Evolutionary conservation across 106 monocot genomes (phyloP).

Genomic region (Alisma plantagoaquatica): DNA sequence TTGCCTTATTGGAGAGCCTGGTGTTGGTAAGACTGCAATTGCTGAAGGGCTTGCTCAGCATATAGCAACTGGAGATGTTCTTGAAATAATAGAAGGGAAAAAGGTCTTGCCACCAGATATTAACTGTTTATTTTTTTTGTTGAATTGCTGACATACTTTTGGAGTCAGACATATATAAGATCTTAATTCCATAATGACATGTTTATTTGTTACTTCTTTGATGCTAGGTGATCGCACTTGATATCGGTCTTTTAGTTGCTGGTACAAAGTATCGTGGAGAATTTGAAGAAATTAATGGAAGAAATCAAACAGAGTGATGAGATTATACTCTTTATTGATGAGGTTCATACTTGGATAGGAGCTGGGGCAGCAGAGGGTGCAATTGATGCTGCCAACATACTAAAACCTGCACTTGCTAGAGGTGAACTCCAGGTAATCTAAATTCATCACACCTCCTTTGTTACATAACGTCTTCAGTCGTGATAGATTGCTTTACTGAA

Average conservation of each 20-base stretch:
- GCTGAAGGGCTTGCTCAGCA: constrained; percentile 39
- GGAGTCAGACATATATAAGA: too few relatives aligned
- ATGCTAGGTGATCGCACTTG: constrained; percentile 28
- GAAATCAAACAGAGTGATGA: constrained; percentile 30
- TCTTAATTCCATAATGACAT: too few relatives aligned
- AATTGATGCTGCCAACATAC: constrained; percentile 31
- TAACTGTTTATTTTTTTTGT: too few relatives aligned
- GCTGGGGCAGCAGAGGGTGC: constrained; percentile 30
- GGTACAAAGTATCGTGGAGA: constrained; percentile 33
- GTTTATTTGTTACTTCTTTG: too few relatives aligned
- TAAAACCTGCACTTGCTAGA: constrained; percentile 43
- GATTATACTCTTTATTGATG: constrained; percentile 35
- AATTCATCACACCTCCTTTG: too few relatives aligned
- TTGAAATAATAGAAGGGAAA: constrained; percentile 32
- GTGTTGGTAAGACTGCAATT: constrained; percentile 42
- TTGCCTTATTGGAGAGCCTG: constrained; percentile 37
- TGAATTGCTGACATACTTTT: too few relatives aligned
- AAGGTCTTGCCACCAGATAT: too few relatives aligned
- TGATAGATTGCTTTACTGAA: too few relatives aligned
- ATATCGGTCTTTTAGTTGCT: constrained; percentile 37
- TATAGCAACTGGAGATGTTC: constrained; percentile 27
- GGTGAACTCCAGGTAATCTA: constrained; percentile 41
- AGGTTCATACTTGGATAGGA: constrained; percentile 28
- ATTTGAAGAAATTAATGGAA: constrained; percentile 26
- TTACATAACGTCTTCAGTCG: too few relatives aligned